Percentiles rank a stretch among this genome's conserved stretches.
Conservation (phyloP, 257 asterid species). For the Echites panduratus region DNA sequence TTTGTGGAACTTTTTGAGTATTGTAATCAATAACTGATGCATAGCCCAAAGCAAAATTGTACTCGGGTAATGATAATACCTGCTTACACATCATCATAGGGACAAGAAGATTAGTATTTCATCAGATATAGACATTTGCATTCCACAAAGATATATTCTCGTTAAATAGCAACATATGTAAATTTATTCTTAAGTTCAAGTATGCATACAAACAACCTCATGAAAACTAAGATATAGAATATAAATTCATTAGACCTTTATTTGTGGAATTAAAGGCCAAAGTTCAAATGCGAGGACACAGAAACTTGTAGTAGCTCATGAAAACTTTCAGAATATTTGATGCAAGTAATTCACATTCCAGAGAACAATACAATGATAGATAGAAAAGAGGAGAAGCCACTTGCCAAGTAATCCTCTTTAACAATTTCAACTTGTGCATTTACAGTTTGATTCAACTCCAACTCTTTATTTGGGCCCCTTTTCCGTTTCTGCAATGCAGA, state of each 20-base stretch:
- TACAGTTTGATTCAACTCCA: conserved; percentile 73
- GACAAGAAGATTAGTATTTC: not conserved
- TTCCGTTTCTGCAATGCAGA: conserved; percentile 67
- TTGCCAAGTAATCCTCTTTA: conserved; percentile 85
- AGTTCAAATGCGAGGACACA: not conserved
- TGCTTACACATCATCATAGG: conserved; percentile 17
- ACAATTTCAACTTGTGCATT: conserved; percentile 77
- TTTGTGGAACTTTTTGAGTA: conserved; percentile 64
- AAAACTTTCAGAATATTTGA: not conserved
- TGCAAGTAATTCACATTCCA: not conserved
- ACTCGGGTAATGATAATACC: conserved; percentile 83
- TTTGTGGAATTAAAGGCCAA: not conserved
- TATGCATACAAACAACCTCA: not conserved
- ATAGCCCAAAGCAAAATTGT: conserved; percentile 59
- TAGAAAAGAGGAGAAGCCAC: conserved; percentile 12
- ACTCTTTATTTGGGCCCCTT: conserved; percentile 44
- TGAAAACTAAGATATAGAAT: not conserved
- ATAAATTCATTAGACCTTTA: not conserved
- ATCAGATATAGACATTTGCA: not conserved
- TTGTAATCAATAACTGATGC: conserved; percentile 81
- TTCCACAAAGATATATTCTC: not conserved
- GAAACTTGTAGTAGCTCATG: not conserved
- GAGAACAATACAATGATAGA: conserved; percentile 10
- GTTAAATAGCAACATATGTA: not conserved
- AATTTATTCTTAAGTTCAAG: not conserved